Percentiles rank a stretch among this genome's conserved stretches.
phyloP scores from a whole-genome alignment of 768 basidiomycete genomes.

The Mycena albidolilacea region DNA sequence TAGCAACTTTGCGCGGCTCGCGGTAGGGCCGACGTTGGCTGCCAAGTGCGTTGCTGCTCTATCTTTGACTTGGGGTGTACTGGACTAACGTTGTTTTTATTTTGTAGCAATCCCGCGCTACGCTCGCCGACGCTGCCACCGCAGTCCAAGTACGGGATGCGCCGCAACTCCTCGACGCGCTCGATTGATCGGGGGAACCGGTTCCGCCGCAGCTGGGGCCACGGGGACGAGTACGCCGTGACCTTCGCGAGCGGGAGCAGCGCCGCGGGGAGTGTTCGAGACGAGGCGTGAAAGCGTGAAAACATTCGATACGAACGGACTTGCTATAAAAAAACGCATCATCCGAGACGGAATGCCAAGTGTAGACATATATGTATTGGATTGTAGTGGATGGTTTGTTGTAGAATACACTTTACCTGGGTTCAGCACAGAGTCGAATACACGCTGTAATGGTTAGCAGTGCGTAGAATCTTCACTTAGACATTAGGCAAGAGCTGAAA shows the following conservation, averaged over 20 bases:
- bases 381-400: too few relatives aligned
- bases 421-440: too few relatives aligned
- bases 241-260: conserved; percentile 37
- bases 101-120: conserved; percentile 42
- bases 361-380: too few relatives aligned
- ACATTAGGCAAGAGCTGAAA: too few relatives aligned
- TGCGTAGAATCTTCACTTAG: too few relatives aligned
- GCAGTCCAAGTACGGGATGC: conserved; percentile 27
- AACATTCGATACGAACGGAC: too few relatives aligned
- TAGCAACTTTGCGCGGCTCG: conserved; percentile 81
- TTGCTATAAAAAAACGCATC: too few relatives aligned
- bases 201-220: conserved; percentile 33
- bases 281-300: background rate
- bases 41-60: conserved; percentile 55
- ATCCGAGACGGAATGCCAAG: too few relatives aligned
- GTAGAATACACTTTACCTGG: too few relatives aligned
- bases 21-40: conserved; percentile 74
- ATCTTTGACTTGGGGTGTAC: background rate
- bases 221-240: conserved; percentile 36
- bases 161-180: conserved; percentile 36
- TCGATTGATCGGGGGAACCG: conserved; percentile 36
- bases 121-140: conserved; percentile 42
- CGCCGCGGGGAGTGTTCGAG: conserved; percentile 34
- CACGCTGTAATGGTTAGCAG: too few relatives aligned
- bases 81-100: background rate